phyloP scores from a whole-genome alignment of 2,329 filamentous ascomycete species.

The Pseudocercospora macadamiae region DNA sequence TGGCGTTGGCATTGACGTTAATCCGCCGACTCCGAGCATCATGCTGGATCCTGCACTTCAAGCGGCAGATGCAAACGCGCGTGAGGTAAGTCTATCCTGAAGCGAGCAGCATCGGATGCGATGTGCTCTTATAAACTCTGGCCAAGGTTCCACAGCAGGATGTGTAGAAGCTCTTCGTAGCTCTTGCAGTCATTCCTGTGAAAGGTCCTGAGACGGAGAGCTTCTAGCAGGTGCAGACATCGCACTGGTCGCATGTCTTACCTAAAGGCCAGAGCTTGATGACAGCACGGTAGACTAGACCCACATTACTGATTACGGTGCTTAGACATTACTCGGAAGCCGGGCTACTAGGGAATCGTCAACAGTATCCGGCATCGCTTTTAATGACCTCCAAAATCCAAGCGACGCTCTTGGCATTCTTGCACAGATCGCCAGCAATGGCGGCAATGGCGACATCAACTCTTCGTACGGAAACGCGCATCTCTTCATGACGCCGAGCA shows the following conservation, averaged over 20 bases:
- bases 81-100: slow-evolving; percentile 15
- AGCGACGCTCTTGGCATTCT: slow-evolving; percentile 54
- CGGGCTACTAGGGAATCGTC: slow-evolving; percentile 35
- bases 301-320: neutral
- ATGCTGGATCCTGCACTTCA: slow-evolving; percentile 38
- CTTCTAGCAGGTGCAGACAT: no score
- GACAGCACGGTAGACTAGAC: no score
- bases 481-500: slow-evolving; percentile 9
- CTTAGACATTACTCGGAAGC: slow-evolving; percentile 14
- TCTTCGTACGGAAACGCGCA: neutral
- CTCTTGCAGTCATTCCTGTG: no score
- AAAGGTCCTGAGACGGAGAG: no score
- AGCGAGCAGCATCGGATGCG: no score
- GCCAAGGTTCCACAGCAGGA: no score
- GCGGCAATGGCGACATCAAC: slow-evolving; percentile 25
- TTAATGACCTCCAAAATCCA: slow-evolving; percentile 51
- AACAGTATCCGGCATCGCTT: slow-evolving; percentile 37
- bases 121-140: no score
- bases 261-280: no score
- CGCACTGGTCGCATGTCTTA: no score
- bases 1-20: slow-evolving; percentile 19
- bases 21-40: slow-evolving; percentile 29
- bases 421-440: slow-evolving; percentile 48
- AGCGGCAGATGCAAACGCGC: slow-evolving; percentile 26
- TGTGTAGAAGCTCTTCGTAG: no score